Base-by-base conservation (phyloP, 169 alveolate species). In the Condylostoma magnum region DNA sequence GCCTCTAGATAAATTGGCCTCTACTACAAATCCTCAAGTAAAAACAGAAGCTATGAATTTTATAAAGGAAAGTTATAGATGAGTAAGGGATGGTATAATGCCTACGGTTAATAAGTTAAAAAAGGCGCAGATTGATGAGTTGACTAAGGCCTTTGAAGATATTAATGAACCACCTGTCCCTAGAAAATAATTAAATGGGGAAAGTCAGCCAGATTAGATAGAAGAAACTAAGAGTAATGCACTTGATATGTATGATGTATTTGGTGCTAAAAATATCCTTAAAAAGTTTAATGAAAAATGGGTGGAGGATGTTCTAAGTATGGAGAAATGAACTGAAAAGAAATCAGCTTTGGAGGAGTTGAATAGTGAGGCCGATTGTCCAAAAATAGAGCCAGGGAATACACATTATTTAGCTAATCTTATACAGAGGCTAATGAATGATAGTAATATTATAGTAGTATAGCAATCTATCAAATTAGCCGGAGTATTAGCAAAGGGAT, bases 321-420 rank as follows among this genome's bases (percentile, higher is more conserved):
- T 55, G 34, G 74, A 83, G 53, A 80, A 83, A 55, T 87, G 94
- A 91, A 79, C 66, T 56, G 94, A 83, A 63, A 87, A 87, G 69
- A 69, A 75, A 34, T 89, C 74, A 3, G 55, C 68, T 4, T 43
- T 87, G n/a, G 91, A 87, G 4, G 65, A 69, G 22, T 53, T 88
- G 0, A 41, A 55, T 34, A 71, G 71, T 22, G 89, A 69, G 10
- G 37, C 57, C 2, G 48, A 63, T 65, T 60, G 52, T 78, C 81
- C 80, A 28, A 78, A 80, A 60, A 28, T 66, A 12, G 65, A 76
- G 41, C 53, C 55, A 25, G 52, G 33, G 15, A 65, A 44, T 38
- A 38, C 47, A 15, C 34, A 55, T 6, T 63, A 44, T 27, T 28
- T 69, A 22, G 79, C 53, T n/a, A 50, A 52, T 2, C 25, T 66